These are phyloP conservation scores for Coemansia sp. DNA, from an alignment of 192 early-diverging fungal genomes.

Conservation along the genomic window DNA sequence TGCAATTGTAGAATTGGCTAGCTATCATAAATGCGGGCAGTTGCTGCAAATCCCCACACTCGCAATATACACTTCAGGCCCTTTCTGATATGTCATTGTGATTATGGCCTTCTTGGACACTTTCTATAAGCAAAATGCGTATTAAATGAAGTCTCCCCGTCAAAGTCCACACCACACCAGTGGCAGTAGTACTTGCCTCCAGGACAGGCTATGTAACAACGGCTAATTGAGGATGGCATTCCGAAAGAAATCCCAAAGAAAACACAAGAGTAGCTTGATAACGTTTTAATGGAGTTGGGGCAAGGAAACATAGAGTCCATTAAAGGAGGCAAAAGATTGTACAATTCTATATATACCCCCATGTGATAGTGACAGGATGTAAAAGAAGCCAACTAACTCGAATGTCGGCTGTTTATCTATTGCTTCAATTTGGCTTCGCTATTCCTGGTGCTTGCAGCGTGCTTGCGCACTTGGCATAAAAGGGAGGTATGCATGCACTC, in stretches of 20 bases:
- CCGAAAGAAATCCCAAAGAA: background rate
- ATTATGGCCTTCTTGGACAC: background rate
- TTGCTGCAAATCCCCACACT: background rate
- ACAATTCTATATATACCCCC: too few species aligned
- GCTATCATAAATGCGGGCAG: background rate
- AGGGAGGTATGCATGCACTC: too few species aligned
- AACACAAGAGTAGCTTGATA: background rate
- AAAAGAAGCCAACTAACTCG: too few species aligned
- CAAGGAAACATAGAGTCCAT: background rate
- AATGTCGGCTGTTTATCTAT: too few species aligned
- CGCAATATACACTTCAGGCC: too few species aligned
- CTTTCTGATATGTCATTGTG: background rate
- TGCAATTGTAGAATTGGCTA: background rate
- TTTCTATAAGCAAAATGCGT: background rate
- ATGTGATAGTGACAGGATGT: too few species aligned
- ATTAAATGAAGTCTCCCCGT: background rate
- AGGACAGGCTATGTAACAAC: background rate
- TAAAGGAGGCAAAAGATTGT: background rate
- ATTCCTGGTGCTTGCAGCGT: too few species aligned
- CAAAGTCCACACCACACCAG: background rate
- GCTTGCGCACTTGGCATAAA: too few species aligned
- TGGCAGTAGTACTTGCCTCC: constrained; percentile 1
- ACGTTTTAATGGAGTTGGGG: background rate
- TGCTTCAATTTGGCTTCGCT: too few species aligned
- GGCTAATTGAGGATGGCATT: background rate